Evolutionary conservation across 2,329 filamentous ascomycete genomes (phyloP), one percentile per base, ranked within the genome.

Genomic region (Ophiostoma fasciatum): DNA sequence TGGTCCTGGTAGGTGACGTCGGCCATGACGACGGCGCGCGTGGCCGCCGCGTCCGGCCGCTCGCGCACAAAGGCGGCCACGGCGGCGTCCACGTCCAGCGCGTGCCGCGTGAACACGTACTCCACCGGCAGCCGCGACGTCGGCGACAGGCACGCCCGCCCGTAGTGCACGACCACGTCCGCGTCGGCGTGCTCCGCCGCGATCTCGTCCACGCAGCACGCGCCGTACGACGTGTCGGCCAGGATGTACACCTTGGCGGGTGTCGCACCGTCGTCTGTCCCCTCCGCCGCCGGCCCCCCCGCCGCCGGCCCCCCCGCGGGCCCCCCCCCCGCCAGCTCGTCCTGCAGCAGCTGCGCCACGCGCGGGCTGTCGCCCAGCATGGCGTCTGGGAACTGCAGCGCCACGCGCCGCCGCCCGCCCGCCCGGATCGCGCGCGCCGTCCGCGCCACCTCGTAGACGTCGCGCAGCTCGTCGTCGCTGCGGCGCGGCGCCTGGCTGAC

Each of bases 161-260:
- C 90, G 49, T 96, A 98, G 54, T 98, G 90, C 12, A 98, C 78
- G 1, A 96, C 82, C 0, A 85, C 82, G 42, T 96, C 80, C 7
- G 90, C 87, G 49, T 84, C 71, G 13, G 84, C 80, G 54, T 98
- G 90, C 55, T 98, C 87, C 3, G 90, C 90, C 0, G 90, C 90
- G 28, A 96, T 78, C 60, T 98, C 90, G 51, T 98, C 90, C 14
- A 96, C 87, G 51, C 90, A 98, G 59, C 90, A 98, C 0, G 88
- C 79, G 41, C 90, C 92, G 57, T 96, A 98, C 2, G 88, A 94
- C 3, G 90, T 96, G 56, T 98, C 90, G 22, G 80, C 90, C 14
- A 98, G 64, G 41, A 98, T 87, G 48, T 82, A 93, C 35, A 96
- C 64, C 42, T 66, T 52, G 21, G 21, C 6, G 6, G 21, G 21